These are phyloP conservation scores for Punica granatum DNA, from an alignment of 345 rosid genomes.

Conservation along the genomic window DNA sequence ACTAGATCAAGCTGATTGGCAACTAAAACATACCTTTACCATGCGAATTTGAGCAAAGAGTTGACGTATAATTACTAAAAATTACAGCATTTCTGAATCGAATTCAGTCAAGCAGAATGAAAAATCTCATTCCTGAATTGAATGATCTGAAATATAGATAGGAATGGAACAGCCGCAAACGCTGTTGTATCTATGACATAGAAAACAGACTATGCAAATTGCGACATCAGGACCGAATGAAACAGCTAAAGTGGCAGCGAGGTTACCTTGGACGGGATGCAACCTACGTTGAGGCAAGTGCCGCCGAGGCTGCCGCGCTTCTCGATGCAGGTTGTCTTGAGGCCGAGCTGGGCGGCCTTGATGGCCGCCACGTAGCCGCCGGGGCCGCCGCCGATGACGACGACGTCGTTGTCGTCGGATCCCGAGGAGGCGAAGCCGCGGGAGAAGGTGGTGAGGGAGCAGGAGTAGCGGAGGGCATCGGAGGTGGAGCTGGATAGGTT, in stretches of 20 bases:
- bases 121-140: neutral
- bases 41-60: neutral
- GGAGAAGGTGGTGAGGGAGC: constrained; percentile 38
- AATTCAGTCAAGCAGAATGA: neutral
- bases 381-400: constrained; percentile 95
- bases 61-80: neutral
- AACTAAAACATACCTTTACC: neutral
- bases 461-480: constrained; percentile 46
- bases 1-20: neutral
- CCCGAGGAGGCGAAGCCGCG: constrained; percentile 79
- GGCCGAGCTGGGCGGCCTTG: constrained; percentile 95
- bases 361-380: constrained; percentile 99
- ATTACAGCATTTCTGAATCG: neutral
- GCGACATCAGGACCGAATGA: neutral
- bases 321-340: constrained; percentile 95
- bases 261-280: constrained; percentile 93
- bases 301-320: constrained; percentile 97
- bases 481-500: constrained; percentile 34
- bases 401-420: constrained; percentile 95
- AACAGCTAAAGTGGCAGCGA: neutral
- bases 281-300: constrained; percentile 98
- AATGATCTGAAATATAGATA: neutral
- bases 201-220: no score
- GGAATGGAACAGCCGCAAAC: no score
- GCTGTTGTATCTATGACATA: no score